phyloP scores from a whole-genome alignment of 306 rosid species.

The Chamaecrista fasciculata region DNA sequence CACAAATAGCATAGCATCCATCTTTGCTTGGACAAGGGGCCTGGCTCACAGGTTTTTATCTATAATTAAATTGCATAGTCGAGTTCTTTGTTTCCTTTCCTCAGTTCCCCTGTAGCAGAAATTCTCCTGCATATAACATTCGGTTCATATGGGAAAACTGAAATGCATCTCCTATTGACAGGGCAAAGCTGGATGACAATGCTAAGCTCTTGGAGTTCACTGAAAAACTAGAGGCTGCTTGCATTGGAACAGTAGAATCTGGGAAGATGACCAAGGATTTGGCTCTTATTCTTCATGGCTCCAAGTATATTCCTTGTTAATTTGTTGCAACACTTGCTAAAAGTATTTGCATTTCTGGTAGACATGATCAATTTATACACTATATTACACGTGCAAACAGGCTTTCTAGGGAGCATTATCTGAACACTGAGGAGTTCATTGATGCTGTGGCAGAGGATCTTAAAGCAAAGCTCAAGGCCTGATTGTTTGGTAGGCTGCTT shows the following conservation, averaged over 20 bases:
- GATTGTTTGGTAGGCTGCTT: conserved; percentile 21
- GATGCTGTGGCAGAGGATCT: conserved; percentile 87
- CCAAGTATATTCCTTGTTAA: conserved; percentile 52
- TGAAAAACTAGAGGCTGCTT: conserved; percentile 79
- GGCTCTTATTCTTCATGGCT: conserved; percentile 87
- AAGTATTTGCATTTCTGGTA: conserved; percentile 1
- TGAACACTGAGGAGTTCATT: conserved; percentile 91
- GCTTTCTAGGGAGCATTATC: conserved; percentile 72
- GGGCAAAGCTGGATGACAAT: conserved; percentile 92
- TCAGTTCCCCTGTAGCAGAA: not conserved
- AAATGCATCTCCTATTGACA: conserved; percentile 27
- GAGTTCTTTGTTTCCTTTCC: not conserved
- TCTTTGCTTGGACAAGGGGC: conserved; percentile 98
- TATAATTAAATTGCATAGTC: not conserved
- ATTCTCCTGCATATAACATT: not conserved
- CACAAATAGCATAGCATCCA: conserved; percentile 99
- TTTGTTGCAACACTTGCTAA: not conserved
- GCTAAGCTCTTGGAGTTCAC: conserved; percentile 68
- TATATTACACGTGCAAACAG: conserved; percentile 38
- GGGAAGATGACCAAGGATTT: conserved; percentile 99
- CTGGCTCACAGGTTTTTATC: conserved; percentile 82
- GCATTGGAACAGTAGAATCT: conserved; percentile 75
- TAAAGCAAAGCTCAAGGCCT: conserved; percentile 49
- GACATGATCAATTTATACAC: not conserved
- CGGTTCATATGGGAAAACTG: not conserved